phyloP scores from a whole-genome alignment of 208 protist genomes.

The Naegleria lovaniensis region DNA sequence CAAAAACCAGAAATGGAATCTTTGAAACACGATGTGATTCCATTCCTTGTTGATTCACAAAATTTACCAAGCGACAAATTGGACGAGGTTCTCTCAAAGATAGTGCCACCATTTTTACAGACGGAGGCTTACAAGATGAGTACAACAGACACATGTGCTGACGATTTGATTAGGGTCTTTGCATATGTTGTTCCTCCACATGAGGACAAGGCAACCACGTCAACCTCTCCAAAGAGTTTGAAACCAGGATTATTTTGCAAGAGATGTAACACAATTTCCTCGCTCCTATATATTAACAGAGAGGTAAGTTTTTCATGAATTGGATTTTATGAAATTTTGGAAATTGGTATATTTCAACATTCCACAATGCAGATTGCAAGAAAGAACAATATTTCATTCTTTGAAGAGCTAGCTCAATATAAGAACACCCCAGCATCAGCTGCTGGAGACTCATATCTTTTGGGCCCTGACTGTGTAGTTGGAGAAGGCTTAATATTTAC shows the following conservation, averaged over 20 bases:
- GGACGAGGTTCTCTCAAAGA: background rate
- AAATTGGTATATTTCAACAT: background rate
- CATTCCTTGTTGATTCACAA: background rate
- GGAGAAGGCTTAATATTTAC: constrained; percentile 31
- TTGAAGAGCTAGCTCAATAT: constrained; percentile 31
- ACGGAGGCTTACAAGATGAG: constrained; percentile 34
- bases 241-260: background rate
- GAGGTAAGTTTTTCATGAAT: background rate
- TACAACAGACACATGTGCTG: background rate
- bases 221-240: background rate
- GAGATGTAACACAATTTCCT: background rate
- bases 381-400: constrained; percentile 28
- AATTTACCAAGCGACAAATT: background rate
- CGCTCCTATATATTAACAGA: background rate
- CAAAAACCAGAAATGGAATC: constrained; percentile 17
- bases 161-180: background rate
- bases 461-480: constrained; percentile 53
- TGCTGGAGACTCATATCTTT: background rate
- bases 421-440: constrained; percentile 27
- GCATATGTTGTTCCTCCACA: constrained; percentile 20
- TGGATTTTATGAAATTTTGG: background rate
- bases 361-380: constrained; percentile 25
- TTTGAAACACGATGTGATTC: constrained; percentile 34
- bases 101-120: constrained; percentile 13
- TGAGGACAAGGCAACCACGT: background rate